Conservation (phyloP, 202 grass and related monocot species). For the Eragrostis tef region DNA sequence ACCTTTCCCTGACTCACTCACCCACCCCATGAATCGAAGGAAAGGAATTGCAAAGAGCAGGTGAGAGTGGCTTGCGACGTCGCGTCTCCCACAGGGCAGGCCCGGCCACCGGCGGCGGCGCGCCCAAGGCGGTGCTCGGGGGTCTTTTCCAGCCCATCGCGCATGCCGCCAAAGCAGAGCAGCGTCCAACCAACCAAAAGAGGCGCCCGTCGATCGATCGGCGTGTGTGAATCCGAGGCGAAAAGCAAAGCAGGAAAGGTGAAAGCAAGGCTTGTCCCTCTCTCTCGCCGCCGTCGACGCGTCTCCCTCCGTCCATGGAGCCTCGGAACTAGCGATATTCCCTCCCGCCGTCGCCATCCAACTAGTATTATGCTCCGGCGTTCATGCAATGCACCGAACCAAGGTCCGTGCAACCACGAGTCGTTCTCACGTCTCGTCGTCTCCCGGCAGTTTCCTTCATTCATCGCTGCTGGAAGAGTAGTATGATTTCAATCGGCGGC, state of each 20-base stretch:
- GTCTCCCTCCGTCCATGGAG: not conserved
- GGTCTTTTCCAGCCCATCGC: conserved; percentile 21
- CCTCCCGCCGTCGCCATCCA: conserved; percentile 23
- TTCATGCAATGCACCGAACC: not conserved
- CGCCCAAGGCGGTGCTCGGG: conserved; percentile 26
- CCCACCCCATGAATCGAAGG: too few relatives aligned
- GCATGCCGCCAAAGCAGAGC: conserved; percentile 46
- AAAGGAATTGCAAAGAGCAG: not conserved
- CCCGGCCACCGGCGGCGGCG: conserved; percentile 28
- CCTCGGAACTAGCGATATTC: conserved; percentile 54
- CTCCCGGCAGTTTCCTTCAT: too few relatives aligned
- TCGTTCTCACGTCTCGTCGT: too few relatives aligned
- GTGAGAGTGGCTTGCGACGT: not conserved
- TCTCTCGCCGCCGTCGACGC: not conserved
- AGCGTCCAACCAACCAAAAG: not conserved
- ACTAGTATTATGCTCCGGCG: too few relatives aligned
- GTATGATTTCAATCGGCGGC: too few relatives aligned
- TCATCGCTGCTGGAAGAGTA: too few relatives aligned
- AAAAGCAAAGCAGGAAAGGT: not conserved
- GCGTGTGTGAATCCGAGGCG: conserved; percentile 8
- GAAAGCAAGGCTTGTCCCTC: conserved; percentile 15
- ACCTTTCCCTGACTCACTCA: too few relatives aligned
- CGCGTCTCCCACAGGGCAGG: not conserved
- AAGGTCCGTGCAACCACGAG: too few relatives aligned
- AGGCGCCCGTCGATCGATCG: not conserved